Base-by-base conservation (phyloP, 768 basidiomycete genomes). In the Amanita rubescens region DNA sequence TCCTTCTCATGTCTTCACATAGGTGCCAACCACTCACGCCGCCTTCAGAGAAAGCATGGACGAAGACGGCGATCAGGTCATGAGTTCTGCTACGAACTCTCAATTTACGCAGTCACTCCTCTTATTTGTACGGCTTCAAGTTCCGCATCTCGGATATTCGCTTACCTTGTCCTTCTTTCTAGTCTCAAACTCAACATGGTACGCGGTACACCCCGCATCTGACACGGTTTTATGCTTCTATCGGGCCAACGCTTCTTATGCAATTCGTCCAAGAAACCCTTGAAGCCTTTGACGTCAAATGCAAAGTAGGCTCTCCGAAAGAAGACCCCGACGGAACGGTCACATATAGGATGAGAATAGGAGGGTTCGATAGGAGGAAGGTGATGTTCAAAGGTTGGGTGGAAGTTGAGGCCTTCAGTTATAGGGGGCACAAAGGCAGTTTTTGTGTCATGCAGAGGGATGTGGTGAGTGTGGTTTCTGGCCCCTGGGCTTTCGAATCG, bases 101-200 rank as follows among this genome's bases (percentile, higher is more conserved):
- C 87, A 90, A 59, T 94, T 94, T 66, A 89, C 89, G 0, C 87
- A 89, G 60, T 74, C 82, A 0, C 74, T 94, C 15, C 78, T 89
- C 72, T 77, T 93, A 49, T 93, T 92, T 72, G 90, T 92, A 59
- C 54, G 87, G 75, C 14, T 7, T 19, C 15, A n/a, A 34, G 25
- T 34, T 41, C 19, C 42, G 17, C 55, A 7, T 49, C 6, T n/a
- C n/a, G n/a, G 35, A 46, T 19, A 24, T 6, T 5, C 48, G 10
- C 17, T 39, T 24, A 33, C 25, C 42, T 24, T 38, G 49, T 22
- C 44, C 3, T 45, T 47, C 14, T 43, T 17, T 12, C 22, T 60
- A 94, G 91, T 88, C 90, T 0, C 87, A 94, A 76, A 91, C 90
- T 0, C 87, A 90, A 70, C 69, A 71, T 1, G 90, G 90, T 3